phyloP scores from a whole-genome alignment of 192 early-diverging fungal species.

The Rhizophagus clarus region DNA sequence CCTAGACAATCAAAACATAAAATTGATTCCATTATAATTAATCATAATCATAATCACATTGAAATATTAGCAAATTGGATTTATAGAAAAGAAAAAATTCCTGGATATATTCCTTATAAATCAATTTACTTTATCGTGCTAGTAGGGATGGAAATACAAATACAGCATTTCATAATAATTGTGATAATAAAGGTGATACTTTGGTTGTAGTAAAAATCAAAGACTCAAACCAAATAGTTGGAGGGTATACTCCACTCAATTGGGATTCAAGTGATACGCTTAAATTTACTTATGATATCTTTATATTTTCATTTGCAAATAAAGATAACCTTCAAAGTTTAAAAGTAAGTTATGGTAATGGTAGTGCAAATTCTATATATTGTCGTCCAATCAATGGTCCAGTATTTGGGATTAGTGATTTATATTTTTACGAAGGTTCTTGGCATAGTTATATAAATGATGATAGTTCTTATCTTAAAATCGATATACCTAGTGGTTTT shows the following conservation, averaged over 20 bases:
- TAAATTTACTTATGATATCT: no score
- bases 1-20: neutral
- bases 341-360: neutral
- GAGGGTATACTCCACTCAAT: neutral
- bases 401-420: neutral
- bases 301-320: neutral
- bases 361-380: neutral
- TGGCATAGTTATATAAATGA: neutral
- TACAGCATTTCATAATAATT: neutral
- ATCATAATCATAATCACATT: neutral
- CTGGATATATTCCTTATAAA: neutral
- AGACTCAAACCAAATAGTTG: neutral
- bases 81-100: neutral
- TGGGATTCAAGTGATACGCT: neutral
- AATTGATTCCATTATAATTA: neutral
- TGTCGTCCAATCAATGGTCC: neutral
- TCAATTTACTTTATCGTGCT: neutral
- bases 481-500: neutral
- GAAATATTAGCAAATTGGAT: neutral
- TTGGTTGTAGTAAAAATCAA: neutral
- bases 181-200: neutral
- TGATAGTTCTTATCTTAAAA: neutral
- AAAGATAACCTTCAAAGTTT: no score
- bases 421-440: neutral
- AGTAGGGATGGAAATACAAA: neutral